Conservation (phyloP, 345 rosid species). For the Cardamine occulta region DNA sequence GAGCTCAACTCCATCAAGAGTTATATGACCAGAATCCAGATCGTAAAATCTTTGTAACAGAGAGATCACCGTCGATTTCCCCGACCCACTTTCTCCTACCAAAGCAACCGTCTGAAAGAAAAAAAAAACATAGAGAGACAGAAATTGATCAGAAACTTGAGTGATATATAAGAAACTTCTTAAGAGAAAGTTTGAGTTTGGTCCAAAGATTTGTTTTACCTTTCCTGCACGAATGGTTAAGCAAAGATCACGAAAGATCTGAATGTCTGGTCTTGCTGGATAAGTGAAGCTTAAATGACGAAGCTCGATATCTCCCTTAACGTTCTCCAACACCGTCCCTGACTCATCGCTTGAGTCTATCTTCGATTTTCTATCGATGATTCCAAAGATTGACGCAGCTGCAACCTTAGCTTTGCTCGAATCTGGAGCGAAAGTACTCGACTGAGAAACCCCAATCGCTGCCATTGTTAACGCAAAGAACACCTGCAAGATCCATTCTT, state of each 20-base stretch:
- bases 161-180: background rate
- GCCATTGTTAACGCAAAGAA: conserved; percentile 71
- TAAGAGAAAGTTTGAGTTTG: background rate
- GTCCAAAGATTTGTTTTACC: conserved; percentile 39
- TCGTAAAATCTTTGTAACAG: conserved; percentile 73
- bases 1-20: conserved; percentile 67
- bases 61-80: conserved; percentile 71
- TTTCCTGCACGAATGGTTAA: conserved; percentile 64
- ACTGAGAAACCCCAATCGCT: conserved; percentile 60
- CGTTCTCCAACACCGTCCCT: conserved; percentile 51
- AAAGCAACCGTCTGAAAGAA: conserved; percentile 63
- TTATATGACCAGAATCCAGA: conserved; percentile 62
- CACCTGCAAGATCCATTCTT: conserved; percentile 50
- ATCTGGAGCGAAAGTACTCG: conserved; percentile 62
- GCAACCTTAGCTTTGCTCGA: conserved; percentile 57
- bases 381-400: conserved; percentile 68
- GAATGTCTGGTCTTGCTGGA: conserved; percentile 74
- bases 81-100: conserved; percentile 84
- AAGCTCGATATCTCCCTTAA: conserved; percentile 69
- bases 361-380: conserved; percentile 63
- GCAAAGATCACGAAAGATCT: conserved; percentile 61
- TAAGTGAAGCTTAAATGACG: conserved; percentile 61
- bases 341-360: conserved; percentile 64
- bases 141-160: background rate
- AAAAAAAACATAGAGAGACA: background rate